Conservation (phyloP, 2,329 filamentous ascomycete genomes). For the Verticillium dahliae region DNA sequence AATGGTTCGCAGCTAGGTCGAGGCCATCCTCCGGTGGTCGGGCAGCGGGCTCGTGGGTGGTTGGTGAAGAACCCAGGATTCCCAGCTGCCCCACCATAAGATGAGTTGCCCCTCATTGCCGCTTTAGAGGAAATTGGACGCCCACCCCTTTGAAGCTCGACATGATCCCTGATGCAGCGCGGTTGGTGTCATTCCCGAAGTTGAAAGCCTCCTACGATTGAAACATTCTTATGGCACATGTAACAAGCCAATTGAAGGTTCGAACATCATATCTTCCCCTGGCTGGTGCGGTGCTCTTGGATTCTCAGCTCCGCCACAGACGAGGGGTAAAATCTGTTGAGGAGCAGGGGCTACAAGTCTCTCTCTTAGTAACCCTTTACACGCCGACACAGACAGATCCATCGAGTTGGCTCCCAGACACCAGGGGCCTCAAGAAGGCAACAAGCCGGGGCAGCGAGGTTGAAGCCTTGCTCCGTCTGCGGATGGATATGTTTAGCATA, state of each 20-base stretch:
- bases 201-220: background rate
- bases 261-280: background rate
- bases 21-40: slow-evolving; percentile 2
- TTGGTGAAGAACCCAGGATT: slow-evolving; percentile 13
- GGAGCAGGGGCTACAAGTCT: background rate
- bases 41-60: slow-evolving; percentile 4
- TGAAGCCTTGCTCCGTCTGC: background rate
- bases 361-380: background rate
- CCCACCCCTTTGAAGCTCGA: background rate
- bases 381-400: background rate
- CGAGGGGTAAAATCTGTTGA: background rate
- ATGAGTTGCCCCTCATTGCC: slow-evolving; percentile 57
- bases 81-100: slow-evolving; percentile 47
- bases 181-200: background rate
- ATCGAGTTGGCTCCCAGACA: background rate
- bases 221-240: background rate
- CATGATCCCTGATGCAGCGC: background rate
- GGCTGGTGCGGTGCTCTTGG: background rate
- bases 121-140: slow-evolving; percentile 40
- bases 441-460: background rate
- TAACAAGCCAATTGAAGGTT: background rate
- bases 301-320: background rate
- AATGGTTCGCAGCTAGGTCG: background rate
- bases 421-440: background rate
- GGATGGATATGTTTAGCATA: background rate